Evolutionary conservation across 2,329 filamentous ascomycete species (phyloP).

Genomic region (Botryotinia globosa): DNA sequence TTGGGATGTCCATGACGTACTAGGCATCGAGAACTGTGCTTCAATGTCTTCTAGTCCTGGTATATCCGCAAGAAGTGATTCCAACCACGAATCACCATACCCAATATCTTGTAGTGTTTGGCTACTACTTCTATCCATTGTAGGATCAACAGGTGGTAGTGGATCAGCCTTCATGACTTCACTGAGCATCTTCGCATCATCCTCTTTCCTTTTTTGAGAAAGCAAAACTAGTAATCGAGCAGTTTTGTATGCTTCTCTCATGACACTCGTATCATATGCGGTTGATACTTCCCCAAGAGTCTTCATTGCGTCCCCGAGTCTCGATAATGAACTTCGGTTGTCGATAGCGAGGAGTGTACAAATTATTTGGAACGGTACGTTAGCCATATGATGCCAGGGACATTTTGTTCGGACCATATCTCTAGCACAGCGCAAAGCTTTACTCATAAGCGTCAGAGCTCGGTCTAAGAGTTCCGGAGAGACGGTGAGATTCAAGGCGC

Average conservation of each 20-base stretch:
- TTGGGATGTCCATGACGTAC: not conserved
- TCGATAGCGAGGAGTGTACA: slow-evolving; percentile 24
- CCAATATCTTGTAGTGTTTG: not conserved
- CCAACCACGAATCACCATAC: slow-evolving; percentile 14
- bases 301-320: slow-evolving; percentile 19
- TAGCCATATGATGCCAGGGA: slow-evolving; percentile 25
- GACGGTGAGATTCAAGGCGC: not conserved
- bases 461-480: not conserved
- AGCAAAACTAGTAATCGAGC: slow-evolving; percentile 14
- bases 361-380: slow-evolving; percentile 23
- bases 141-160: not conserved
- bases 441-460: not conserved
- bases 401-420: not conserved
- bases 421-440: slow-evolving; percentile 8
- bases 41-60: slow-evolving; percentile 11
- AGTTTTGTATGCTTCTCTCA: slow-evolving; percentile 19
- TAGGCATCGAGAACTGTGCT: not conserved
- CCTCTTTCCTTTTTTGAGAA: slow-evolving; percentile 13
- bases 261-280: slow-evolving; percentile 11
- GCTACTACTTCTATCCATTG: not conserved
- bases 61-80: slow-evolving; percentile 10
- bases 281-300: slow-evolving; percentile 17
- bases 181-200: slow-evolving; percentile 5
- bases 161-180: slow-evolving; percentile 9
- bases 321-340: slow-evolving; percentile 13